Percentiles rank a stretch among this genome's conserved stretches.
Conservation (phyloP, 2,329 filamentous ascomycete genomes). For the Phialocephala subalpina region DNA sequence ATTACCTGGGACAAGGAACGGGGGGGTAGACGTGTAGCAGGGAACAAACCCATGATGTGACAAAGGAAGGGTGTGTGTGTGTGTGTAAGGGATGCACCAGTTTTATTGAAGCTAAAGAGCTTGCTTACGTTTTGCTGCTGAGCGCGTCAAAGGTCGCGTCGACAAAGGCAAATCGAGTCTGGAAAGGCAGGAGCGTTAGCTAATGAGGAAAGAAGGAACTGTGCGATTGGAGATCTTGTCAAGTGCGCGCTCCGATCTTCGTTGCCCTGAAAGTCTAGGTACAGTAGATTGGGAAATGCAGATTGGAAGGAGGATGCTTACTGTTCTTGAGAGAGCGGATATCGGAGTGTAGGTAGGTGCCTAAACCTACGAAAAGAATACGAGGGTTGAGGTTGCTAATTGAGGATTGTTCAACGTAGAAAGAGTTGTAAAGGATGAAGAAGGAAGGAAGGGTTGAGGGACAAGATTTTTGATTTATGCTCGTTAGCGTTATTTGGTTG, state of each 20-base stretch:
- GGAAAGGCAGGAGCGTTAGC: not conserved
- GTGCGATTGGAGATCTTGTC: not conserved
- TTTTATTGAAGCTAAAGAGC: not conserved
- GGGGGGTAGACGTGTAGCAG: not conserved
- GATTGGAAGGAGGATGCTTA: not conserved
- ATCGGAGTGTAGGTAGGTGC: conserved; percentile 17
- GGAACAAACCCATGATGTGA: not conserved
- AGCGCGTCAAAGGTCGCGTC: not conserved
- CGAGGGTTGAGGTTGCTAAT: conserved; percentile 5
- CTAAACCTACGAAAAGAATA: conserved; percentile 17
- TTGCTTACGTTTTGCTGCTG: not conserved
- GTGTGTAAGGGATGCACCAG: not conserved
- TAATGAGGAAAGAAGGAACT: not conserved
- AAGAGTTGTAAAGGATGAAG: not conserved
- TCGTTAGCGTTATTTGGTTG: not conserved
- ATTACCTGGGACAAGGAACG: not conserved
- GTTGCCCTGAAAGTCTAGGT: no score
- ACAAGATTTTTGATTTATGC: not conserved
- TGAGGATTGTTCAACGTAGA: not conserved
- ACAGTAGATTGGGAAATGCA: not conserved
- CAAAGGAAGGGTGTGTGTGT: not conserved
- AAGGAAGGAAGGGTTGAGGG: not conserved
- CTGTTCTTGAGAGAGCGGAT: not conserved
- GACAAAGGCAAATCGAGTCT: not conserved
- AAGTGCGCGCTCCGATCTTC: not conserved